Conservation (phyloP, 2,329 filamentous ascomycete genomes). For the Pochonia chlamydosporia region DNA sequence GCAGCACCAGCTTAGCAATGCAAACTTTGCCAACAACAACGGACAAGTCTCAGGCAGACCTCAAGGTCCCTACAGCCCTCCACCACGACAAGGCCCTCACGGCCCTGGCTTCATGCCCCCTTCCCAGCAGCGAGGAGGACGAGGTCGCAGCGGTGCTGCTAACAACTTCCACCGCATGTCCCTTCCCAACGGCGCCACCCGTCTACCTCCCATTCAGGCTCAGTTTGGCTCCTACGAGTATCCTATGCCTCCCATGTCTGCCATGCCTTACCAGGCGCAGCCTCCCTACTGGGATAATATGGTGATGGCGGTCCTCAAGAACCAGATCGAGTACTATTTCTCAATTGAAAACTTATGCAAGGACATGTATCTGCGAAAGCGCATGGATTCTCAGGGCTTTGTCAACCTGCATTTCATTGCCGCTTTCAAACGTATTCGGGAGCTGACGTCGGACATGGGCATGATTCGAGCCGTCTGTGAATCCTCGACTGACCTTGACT, state of each 20-base stretch:
- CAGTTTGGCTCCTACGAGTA: constrained; percentile 33
- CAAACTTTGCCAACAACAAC: constrained; percentile 27
- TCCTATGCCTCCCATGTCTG: constrained; percentile 31
- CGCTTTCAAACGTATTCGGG: constrained; percentile 68
- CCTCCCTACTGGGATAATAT: constrained; percentile 49
- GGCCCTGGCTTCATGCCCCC: constrained; percentile 27
- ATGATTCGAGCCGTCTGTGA: constrained; percentile 71
- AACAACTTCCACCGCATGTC: constrained; percentile 34
- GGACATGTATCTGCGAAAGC: constrained; percentile 78
- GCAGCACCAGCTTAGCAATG: constrained; percentile 25
- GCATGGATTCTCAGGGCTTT: constrained; percentile 95
- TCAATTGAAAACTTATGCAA: constrained; percentile 94
- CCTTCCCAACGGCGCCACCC: constrained; percentile 28
- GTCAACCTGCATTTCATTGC: constrained; percentile 75
- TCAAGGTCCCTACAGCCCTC: constrained; percentile 38
- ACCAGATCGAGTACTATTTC: constrained; percentile 85
- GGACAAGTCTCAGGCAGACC: constrained; percentile 26
- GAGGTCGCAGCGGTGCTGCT: constrained; percentile 25
- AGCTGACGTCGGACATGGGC: constrained; percentile 53
- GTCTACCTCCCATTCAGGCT: constrained; percentile 31
- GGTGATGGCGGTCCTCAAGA: constrained; percentile 35
- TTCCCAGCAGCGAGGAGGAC: constrained; percentile 28
- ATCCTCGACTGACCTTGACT: constrained; percentile 67
- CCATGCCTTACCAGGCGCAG: constrained; percentile 27
- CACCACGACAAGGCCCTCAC: constrained; percentile 34